phyloP scores from a whole-genome alignment of 148 eudicot genomes.

The Silene uniflora region DNA sequence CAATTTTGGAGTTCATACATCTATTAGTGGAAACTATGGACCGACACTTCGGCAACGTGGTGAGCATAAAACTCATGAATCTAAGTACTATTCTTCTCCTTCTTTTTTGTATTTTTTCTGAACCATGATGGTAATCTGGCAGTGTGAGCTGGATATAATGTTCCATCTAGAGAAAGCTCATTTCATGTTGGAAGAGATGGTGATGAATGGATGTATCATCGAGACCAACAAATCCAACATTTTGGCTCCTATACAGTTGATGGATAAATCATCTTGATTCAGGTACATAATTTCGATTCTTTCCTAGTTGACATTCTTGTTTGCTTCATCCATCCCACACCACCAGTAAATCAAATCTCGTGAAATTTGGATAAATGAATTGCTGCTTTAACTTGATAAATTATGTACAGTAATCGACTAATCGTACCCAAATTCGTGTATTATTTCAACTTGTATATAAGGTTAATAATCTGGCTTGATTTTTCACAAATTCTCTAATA shows the following conservation, averaged over 20 bases:
- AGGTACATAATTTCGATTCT: slow-evolving; percentile 12
- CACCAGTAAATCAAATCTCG: not conserved
- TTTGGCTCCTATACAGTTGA: slow-evolving; percentile 77
- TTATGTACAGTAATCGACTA: no score
- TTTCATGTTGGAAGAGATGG: slow-evolving; percentile 99
- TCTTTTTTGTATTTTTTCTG: not conserved
- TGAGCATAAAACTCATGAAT: slow-evolving; percentile 16
- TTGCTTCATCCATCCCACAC: not conserved
- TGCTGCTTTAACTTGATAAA: no score
- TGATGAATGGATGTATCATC: slow-evolving; percentile 94
- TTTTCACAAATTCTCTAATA: no score
- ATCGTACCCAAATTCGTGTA: not conserved
- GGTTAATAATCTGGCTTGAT: not conserved
- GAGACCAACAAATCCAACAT: slow-evolving; percentile 98
- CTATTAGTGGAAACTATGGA: slow-evolving; percentile 98
- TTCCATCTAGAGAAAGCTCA: slow-evolving; percentile 98
- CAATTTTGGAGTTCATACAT: slow-evolving; percentile 95
- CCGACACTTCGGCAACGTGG: slow-evolving; percentile 99
- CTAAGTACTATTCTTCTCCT: not conserved
- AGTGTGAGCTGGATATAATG: slow-evolving; percentile 99
- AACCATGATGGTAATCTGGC: slow-evolving; percentile 22
- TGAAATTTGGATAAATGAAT: no score
- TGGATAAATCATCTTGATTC: slow-evolving; percentile 78
- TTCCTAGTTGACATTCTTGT: slow-evolving; percentile 10
- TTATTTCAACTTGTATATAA: no score